Conservation (phyloP, 2,329 filamentous ascomycete genomes). For the Ceratocystis papillata region DNA sequence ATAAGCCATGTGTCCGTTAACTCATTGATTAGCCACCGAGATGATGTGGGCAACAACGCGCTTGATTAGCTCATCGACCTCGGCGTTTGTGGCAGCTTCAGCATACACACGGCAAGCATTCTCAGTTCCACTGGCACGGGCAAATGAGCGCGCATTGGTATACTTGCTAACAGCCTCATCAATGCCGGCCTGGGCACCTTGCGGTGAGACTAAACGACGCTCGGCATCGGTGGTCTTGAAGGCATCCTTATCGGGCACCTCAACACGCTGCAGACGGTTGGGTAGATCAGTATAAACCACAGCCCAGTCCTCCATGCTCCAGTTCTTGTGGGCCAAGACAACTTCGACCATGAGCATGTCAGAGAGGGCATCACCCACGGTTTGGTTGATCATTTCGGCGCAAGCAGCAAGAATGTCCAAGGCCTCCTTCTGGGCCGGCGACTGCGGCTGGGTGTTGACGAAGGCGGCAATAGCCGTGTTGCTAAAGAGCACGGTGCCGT, state of each 20-base stretch:
- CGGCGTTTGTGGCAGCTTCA: conserved; percentile 77
- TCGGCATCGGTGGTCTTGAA: conserved; percentile 92
- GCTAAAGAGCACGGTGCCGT: conserved; percentile 93
- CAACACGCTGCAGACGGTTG: conserved; percentile 86
- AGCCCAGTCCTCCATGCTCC: conserved; percentile 84
- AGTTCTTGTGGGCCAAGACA: conserved; percentile 88
- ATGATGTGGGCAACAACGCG: conserved; percentile 65
- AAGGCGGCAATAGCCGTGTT: conserved; percentile 70
- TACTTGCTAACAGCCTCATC: conserved; percentile 84
- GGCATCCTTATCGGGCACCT: conserved; percentile 75
- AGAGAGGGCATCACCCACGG: conserved; percentile 88
- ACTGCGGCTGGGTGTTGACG: conserved; percentile 68
- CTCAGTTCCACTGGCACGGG: conserved; percentile 86
- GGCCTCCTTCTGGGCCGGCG: conserved; percentile 81
- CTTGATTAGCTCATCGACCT: conserved; percentile 81
- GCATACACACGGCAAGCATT: conserved; percentile 94
- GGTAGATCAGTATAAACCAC: conserved; percentile 87
- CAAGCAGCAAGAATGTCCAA: conserved; percentile 75
- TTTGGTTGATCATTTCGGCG: conserved; percentile 92
- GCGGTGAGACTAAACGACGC: conserved; percentile 68
- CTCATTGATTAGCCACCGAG: conserved; percentile 22
- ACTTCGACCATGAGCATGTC: conserved; percentile 95
- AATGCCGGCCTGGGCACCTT: conserved; percentile 72
- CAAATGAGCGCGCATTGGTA: conserved; percentile 79
- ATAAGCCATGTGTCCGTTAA: conserved; percentile 37